Evolutionary conservation across 2,329 filamentous ascomycete genomes (phyloP).

Genomic region (Fusarium marasasianum): DNA sequence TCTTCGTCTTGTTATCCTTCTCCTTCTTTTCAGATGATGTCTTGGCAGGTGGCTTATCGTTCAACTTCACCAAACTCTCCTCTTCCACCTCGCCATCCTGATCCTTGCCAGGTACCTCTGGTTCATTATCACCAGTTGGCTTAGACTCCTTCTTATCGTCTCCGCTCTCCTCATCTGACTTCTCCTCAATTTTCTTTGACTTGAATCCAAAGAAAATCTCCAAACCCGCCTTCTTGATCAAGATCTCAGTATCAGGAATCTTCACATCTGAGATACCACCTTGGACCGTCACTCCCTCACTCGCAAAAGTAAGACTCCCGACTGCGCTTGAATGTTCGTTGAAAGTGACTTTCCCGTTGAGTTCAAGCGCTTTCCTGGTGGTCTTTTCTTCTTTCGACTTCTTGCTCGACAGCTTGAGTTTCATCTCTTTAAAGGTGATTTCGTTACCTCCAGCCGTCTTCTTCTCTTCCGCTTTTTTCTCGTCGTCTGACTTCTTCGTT

Average conservation of each 20-base stretch:
- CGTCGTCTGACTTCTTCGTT: rapidly evolving
- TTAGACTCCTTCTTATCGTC: not conserved
- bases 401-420: not conserved
- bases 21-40: not conserved
- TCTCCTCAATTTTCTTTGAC: not conserved
- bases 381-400: not conserved
- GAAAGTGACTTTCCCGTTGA: not conserved
- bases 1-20: not conserved
- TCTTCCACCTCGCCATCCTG: rapidly evolving
- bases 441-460: not conserved
- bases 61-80: not conserved
- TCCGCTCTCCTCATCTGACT: not conserved
- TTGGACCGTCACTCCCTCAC: not conserved
- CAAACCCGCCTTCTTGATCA: not conserved
- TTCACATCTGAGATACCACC: not conserved
- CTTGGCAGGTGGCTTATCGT: rapidly evolving
- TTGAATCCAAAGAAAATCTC: not conserved
- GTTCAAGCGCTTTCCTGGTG: not conserved
- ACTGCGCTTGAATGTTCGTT: not conserved
- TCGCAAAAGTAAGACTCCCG: not conserved
- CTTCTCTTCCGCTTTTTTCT: not conserved
- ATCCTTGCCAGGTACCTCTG: rapidly evolving
- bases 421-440: not conserved
- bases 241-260: not conserved
- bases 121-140: not conserved